These are phyloP conservation scores for Nemophila menziesii DNA, from an alignment of 257 asterid species.

Conservation along the genomic window DNA sequence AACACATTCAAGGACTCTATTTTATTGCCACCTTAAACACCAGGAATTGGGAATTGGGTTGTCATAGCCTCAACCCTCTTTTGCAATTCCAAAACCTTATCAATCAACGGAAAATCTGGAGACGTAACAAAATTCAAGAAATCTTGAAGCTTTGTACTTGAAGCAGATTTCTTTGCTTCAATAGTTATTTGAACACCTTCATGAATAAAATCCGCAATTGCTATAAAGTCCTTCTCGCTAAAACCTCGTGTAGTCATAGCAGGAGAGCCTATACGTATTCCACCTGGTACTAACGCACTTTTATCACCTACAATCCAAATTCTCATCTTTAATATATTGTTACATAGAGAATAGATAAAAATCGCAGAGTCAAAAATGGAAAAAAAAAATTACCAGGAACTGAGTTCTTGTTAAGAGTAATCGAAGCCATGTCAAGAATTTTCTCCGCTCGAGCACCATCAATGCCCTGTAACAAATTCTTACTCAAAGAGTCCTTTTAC, in stretches of 20 bases:
- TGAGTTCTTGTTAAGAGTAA: conserved; percentile 87
- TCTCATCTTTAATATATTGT: neutral
- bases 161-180: conserved; percentile 56
- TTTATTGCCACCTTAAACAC: conserved; percentile 30
- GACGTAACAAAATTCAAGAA: conserved; percentile 57
- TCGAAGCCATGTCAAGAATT: conserved; percentile 89
- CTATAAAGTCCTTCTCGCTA: conserved; percentile 45
- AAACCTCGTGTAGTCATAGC: conserved; percentile 96
- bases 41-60: conserved; percentile 71
- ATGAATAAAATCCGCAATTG: conserved; percentile 69
- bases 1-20: neutral
- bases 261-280: conserved; percentile 86
- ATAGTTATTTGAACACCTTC: conserved; percentile 79
- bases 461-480: conserved; percentile 34
- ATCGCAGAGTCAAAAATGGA: neutral
- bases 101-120: conserved; percentile 50
- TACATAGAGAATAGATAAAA: neutral
- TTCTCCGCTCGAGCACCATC: conserved; percentile 97
- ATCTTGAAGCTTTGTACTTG: conserved; percentile 79
- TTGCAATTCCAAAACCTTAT: conserved; percentile 41
- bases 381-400: conserved; percentile 60
- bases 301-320: conserved; percentile 49
- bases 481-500: neutral
- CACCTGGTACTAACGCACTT: conserved; percentile 90
- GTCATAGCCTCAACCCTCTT: conserved; percentile 65